Conservation (phyloP, 352 stramenopile genomes). For the Globisporangium spinosum region DNA sequence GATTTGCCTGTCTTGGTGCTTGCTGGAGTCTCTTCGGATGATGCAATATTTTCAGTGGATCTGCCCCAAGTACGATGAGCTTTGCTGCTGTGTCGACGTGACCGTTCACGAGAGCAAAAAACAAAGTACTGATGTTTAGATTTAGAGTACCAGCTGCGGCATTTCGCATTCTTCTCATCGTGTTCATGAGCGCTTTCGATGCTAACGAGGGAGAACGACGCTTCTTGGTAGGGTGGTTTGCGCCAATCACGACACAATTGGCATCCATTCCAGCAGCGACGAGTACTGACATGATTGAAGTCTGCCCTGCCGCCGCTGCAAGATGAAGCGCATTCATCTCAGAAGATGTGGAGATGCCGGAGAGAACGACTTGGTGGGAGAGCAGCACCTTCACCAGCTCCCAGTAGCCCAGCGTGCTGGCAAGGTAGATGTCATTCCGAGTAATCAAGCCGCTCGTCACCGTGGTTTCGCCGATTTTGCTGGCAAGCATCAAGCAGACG, state of each 20-base stretch:
- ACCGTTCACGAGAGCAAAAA: slow-evolving; percentile 49
- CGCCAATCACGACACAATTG: slow-evolving; percentile 31
- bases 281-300: slow-evolving; percentile 35
- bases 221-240: neutral
- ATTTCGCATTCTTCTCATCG: neutral
- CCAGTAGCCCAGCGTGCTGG: slow-evolving; percentile 49
- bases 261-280: slow-evolving; percentile 53
- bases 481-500: slow-evolving; percentile 39
- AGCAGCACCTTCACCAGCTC: slow-evolving; percentile 38
- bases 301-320: slow-evolving; percentile 45
- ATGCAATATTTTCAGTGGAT: slow-evolving; percentile 43
- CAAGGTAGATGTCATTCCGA: slow-evolving; percentile 41
- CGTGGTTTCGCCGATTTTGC: slow-evolving; percentile 26
- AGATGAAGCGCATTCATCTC: slow-evolving; percentile 51
- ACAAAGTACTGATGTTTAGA: slow-evolving; percentile 33
- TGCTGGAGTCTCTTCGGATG: slow-evolving; percentile 22
- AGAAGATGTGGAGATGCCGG: slow-evolving; percentile 28
- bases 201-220: neutral
- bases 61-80: slow-evolving; percentile 48
- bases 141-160: slow-evolving; percentile 4
- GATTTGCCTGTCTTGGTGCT: neutral
- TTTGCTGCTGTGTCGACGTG: slow-evolving; percentile 52
- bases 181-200: neutral
- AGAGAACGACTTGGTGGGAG: slow-evolving; percentile 46
- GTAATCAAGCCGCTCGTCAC: slow-evolving; percentile 46